Conservation (phyloP, 164 flowering plant species). For the Magnolia officinalis region DNA sequence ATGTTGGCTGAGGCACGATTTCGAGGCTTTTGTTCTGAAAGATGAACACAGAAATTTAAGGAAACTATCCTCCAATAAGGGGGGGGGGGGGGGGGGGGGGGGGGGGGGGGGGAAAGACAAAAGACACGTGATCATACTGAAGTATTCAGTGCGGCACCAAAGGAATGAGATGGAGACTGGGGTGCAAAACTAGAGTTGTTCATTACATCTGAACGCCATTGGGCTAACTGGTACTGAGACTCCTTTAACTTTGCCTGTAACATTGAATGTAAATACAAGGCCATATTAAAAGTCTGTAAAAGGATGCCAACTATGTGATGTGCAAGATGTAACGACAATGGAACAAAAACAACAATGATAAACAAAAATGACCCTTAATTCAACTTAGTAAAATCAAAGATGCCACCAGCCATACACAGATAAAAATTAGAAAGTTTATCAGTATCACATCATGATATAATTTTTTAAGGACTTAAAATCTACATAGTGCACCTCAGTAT, state of each 20-base stretch:
- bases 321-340: neutral
- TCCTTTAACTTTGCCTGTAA: conserved; percentile 81
- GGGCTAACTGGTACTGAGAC: conserved; percentile 78
- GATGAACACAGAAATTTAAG: conserved; percentile 11
- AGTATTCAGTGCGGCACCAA: conserved; percentile 47
- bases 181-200: conserved; percentile 39
- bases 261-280: neutral
- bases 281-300: neutral
- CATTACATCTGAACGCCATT: conserved; percentile 63
- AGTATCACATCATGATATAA: neutral
- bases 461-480: neutral
- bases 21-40: conserved; percentile 66
- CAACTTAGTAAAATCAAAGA: neutral
- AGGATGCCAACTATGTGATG: neutral
- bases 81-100: neutral
- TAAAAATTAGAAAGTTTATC: neutral
- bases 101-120: too few relatives aligned
- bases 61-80: conserved; percentile 4
- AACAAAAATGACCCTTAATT: neutral
- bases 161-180: conserved; percentile 52
- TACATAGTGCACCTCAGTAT: conserved; percentile 63
- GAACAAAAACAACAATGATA: neutral
- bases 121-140: conserved; percentile 44
- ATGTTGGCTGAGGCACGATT: conserved; percentile 66
- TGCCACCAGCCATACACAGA: neutral